A percentile compares a stretch with the other conserved stretches of the same genome.
phyloP scores from a whole-genome alignment of 2,329 filamentous ascomycete species.

The Teratosphaeriaceae sp. region DNA sequence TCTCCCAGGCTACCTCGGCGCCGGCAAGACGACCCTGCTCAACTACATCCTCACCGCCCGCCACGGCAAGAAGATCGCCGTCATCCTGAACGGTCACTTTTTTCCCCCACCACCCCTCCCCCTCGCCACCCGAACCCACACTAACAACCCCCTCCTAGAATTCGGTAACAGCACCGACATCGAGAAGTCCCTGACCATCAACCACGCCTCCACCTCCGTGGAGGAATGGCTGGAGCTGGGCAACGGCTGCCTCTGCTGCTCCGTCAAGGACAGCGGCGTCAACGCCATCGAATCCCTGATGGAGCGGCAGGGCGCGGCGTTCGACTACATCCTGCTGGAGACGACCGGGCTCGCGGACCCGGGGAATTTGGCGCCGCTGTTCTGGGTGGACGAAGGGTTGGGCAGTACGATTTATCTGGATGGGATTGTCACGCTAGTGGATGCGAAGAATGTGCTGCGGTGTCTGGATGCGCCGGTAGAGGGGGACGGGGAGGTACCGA shows the following conservation, averaged over 20 bases:
- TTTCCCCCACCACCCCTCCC: too few relatives aligned
- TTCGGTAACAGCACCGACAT: constrained; percentile 65
- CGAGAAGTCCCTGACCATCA: constrained; percentile 91
- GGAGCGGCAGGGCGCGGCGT: constrained; percentile 84
- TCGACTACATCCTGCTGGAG: constrained; percentile 96
- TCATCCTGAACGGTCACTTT: constrained; percentile 96
- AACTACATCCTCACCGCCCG: constrained; percentile 94
- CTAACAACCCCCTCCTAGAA: too few relatives aligned
- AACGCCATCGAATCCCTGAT: constrained; percentile 93
- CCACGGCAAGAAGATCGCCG: constrained; percentile 96
- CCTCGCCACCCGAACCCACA: too few relatives aligned
- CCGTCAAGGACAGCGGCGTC: constrained; percentile 92
- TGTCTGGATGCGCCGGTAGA: constrained; percentile 62
- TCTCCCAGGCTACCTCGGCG: constrained; percentile 74
- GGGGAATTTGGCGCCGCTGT: constrained; percentile 88
- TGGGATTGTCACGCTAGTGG: constrained; percentile 91
- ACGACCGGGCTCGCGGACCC: constrained; percentile 94
- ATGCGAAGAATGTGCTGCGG: constrained; percentile 84
- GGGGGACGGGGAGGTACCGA: constrained; percentile 27
- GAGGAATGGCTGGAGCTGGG: constrained; percentile 94
- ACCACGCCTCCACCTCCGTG: constrained; percentile 64
- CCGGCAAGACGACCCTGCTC: constrained; percentile 89
- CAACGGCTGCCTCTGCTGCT: constrained; percentile 97
- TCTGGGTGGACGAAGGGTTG: constrained; percentile 96
- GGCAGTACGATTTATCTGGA: constrained; percentile 95